phyloP scores from a whole-genome alignment of 1,284 basidiomycete genomes.

The Thelephora terrestris region DNA sequence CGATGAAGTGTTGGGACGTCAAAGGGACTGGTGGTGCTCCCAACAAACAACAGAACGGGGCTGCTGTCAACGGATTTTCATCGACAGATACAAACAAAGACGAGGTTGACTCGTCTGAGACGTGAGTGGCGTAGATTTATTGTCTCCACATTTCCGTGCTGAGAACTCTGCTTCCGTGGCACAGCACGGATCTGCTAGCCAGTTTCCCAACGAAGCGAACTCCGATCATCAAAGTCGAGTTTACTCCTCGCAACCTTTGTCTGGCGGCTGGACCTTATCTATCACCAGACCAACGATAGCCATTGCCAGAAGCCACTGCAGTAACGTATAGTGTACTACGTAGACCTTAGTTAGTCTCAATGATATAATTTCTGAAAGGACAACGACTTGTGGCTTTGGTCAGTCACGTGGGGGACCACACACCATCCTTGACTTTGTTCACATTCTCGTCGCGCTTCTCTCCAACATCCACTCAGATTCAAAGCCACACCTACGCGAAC shows the following conservation, averaged over 20 bases:
- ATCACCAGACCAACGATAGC: conserved; percentile 45
- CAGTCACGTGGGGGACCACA: too few relatives aligned
- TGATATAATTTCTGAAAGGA: too few relatives aligned
- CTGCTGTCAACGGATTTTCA: conserved; percentile 19
- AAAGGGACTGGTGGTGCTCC: conserved; percentile 65
- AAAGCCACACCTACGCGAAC: too few relatives aligned
- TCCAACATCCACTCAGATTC: too few relatives aligned
- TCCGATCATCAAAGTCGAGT: conserved; percentile 85
- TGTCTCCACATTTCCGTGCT: neutral
- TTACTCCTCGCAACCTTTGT: conserved; percentile 91
- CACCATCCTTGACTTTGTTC: too few relatives aligned
- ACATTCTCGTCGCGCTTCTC: too few relatives aligned
- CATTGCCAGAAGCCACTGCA: neutral
- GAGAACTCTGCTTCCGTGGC: conserved; percentile 7
- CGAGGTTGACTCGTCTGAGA: conserved; percentile 29
- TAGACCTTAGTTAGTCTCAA: too few relatives aligned
- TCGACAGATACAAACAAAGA: neutral
- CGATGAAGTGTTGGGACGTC: conserved; percentile 95
- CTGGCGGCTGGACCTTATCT: conserved; percentile 73
- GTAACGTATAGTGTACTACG: too few relatives aligned
- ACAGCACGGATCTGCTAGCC: conserved; percentile 77
- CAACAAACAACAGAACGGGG: conserved; percentile 47
- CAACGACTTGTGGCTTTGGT: too few relatives aligned
- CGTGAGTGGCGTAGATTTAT: conserved; percentile 3
- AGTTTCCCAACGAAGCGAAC: conserved; percentile 96